Base-by-base conservation (phyloP, 73 alveolate species). In the Paramecium bursaria region DNA sequence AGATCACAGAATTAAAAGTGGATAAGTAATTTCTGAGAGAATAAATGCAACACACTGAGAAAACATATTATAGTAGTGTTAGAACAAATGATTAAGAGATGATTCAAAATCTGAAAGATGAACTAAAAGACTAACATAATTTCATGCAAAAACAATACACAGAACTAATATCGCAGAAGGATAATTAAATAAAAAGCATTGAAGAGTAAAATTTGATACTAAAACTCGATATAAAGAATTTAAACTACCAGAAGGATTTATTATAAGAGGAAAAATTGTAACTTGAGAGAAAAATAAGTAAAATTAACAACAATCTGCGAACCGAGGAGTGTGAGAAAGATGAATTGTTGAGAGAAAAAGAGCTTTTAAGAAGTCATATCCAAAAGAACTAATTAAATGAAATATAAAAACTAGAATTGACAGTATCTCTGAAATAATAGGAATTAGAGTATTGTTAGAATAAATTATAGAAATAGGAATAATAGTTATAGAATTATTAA, bases 301-400 rank as follows among this genome's bases (percentile, higher is more conserved):
- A 42, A 42, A 67, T 67, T 19, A 44, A 67, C 5, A 15, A 39
- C 14, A 67, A 67, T 67, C 44, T 67, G 13, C 33, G 35, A 67
- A 67, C 82, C 19, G 60, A 67, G 9, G 82, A 67, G 44, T 6
- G 60, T 2, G 60, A 67, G 22, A 67, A 67, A 19, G 82, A 67
- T 21, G 82, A 67, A 44, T 42, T 67, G 11, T 21, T 67, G 3
- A 67, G 44, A 67, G 82, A 67, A 39, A 39, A 25, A 17, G 82
- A 67, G 17, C 11, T 26, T 4, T 33, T 67, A 27, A 67, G 55
- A 67, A 21, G 19, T 39, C 19, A 42, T 3, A 39, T 14, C 27
- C 44, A 67, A 39, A 67, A 35, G 23, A 35, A 57, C 44, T 42
- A 35, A 42, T 17, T 6, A 44, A 35, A 67, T 6, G 82, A 67